Evolutionary conservation across 768 basidiomycete genomes (phyloP).

Genomic region (Mycena chlorophos): DNA sequence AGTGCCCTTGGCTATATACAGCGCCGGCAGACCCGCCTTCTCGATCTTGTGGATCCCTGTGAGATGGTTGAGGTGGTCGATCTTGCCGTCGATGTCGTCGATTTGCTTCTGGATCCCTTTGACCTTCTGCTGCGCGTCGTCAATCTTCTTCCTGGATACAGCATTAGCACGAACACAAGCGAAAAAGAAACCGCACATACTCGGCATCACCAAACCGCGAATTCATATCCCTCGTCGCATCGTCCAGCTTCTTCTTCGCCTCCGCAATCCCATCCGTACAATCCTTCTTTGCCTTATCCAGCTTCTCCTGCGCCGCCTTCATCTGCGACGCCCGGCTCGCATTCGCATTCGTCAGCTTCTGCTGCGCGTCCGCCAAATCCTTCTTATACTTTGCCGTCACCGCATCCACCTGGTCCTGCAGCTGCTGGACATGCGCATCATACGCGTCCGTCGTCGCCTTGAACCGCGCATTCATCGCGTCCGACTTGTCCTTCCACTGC

Average conservation of each 20-base stretch:
- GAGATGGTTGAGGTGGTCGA: neutral
- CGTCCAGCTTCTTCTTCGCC: neutral
- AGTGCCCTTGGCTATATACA: neutral
- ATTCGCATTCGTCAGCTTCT: neutral
- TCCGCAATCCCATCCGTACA: neutral
- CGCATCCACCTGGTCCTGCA: neutral
- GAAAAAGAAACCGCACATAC: neutral
- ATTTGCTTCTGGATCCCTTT: neutral
- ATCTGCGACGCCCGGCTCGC: neutral
- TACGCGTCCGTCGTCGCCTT: neutral
- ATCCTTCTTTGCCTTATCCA: neutral
- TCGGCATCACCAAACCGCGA: constrained; percentile 1
- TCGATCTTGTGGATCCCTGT: neutral
- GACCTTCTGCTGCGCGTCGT: neutral
- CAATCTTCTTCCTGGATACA: neutral
- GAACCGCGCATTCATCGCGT: neutral
- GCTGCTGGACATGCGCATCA: neutral
- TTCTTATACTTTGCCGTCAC: neutral
- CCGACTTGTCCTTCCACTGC: neutral
- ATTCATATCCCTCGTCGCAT: neutral
- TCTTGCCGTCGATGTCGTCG: neutral
- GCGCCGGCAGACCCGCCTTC: neutral
- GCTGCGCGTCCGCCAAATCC: neutral
- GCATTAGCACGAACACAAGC: neutral
- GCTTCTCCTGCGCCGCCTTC: neutral